These are phyloP conservation scores for Xylaria hypoxylon DNA, from an alignment of 2,329 filamentous ascomycete species.

Conservation along the genomic window DNA sequence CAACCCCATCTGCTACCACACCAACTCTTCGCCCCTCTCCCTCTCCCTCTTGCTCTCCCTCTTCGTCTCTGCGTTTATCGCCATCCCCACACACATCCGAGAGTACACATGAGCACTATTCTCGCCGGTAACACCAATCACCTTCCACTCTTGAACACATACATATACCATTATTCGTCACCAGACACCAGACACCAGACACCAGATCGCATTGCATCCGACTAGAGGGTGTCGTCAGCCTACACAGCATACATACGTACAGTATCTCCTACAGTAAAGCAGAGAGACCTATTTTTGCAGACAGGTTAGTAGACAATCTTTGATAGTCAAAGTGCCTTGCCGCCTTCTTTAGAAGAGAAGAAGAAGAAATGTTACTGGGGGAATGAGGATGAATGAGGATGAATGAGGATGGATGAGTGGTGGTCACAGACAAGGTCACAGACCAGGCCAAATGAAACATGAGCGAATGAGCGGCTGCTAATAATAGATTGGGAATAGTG, in stretches of 20 bases:
- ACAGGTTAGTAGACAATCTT: slow-evolving; percentile 10
- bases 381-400: slow-evolving; percentile 10
- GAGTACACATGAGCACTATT: slow-evolving; percentile 36
- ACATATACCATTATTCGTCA: slow-evolving; percentile 30
- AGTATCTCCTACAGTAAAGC: not conserved
- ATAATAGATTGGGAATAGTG: slow-evolving; percentile 48
- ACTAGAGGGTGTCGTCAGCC: slow-evolving; percentile 8
- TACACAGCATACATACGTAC: slow-evolving; percentile 5
- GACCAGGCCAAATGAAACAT: not conserved
- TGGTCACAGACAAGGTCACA: slow-evolving; percentile 33
- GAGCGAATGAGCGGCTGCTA: slow-evolving; percentile 48
- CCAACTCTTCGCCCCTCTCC: not conserved
- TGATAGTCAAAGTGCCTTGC: not conserved
- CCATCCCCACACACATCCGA: slow-evolving; percentile 32
- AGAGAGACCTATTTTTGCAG: slow-evolving; percentile 8
- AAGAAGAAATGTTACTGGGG: too few species aligned
- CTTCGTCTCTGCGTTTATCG: slow-evolving; percentile 7
- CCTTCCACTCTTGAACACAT: slow-evolving; percentile 29
- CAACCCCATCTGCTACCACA: slow-evolving; percentile 30
- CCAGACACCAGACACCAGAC: too few species aligned
- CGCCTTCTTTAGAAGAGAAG: too few species aligned
- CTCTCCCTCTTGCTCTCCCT: slow-evolving; percentile 15
- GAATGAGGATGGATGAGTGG: not conserved
- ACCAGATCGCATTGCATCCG: slow-evolving; percentile 29
- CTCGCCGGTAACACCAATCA: slow-evolving; percentile 37